These are phyloP conservation scores for Fusarium decemcellulare DNA, from an alignment of 2,329 filamentous ascomycete species.

Conservation along the genomic window DNA sequence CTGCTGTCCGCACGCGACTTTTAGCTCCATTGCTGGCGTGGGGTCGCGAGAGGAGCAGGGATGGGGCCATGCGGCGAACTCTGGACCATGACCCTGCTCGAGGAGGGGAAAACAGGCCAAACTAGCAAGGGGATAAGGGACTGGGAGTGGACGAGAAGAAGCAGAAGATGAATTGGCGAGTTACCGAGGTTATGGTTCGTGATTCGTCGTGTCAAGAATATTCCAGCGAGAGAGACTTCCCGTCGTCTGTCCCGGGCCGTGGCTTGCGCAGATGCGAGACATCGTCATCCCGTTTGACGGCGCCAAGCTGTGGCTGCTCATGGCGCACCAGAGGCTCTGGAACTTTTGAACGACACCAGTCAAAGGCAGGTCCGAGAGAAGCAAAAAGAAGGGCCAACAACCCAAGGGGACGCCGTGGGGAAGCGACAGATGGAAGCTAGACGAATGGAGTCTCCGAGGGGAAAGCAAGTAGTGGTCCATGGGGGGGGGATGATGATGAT, in stretches of 20 bases:
- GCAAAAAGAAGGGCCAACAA: too few relatives aligned
- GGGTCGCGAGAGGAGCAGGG: not conserved
- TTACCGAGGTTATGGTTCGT: conserved; percentile 19
- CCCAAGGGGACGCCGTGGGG: not conserved
- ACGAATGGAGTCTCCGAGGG: conserved; percentile 8
- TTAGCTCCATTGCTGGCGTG: not conserved
- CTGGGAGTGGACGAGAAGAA: not conserved
- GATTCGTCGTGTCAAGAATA: not conserved
- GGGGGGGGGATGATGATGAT: not conserved
- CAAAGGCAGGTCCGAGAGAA: not conserved
- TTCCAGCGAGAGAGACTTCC: not conserved
- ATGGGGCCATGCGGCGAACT: not conserved
- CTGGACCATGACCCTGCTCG: not conserved
- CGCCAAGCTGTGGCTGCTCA: not conserved
- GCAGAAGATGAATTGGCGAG: not conserved
- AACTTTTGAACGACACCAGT: not conserved
- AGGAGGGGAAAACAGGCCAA: not conserved
- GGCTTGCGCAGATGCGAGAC: not conserved
- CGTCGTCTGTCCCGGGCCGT: not conserved
- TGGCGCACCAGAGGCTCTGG: conserved; percentile 1
- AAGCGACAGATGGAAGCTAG: not conserved
- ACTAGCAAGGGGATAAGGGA: not conserved
- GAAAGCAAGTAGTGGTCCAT: not conserved
- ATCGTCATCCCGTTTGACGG: conserved; percentile 10
- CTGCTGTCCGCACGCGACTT: not conserved